Conservation (phyloP, 2,329 filamentous ascomycete species). For the Calonectria pauciramosa region DNA sequence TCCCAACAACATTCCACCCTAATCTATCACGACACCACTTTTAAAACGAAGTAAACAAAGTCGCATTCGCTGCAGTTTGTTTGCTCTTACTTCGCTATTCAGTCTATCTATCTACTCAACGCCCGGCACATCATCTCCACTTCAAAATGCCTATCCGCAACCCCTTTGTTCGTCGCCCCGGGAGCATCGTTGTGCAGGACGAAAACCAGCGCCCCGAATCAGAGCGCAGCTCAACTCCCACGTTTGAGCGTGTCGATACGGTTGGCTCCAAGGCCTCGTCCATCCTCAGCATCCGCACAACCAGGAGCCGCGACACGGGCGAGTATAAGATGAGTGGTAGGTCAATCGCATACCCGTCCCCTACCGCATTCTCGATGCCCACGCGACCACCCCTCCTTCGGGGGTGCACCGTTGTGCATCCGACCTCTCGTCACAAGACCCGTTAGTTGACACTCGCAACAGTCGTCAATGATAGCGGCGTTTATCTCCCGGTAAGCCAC, state of each 20-base stretch:
- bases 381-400: constrained; percentile 29
- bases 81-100: not conserved
- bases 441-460: constrained; percentile 45
- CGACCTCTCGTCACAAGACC: constrained; percentile 40
- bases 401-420: constrained; percentile 34
- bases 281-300: constrained; percentile 72
- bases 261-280: constrained; percentile 74
- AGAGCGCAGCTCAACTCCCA: constrained; percentile 42
- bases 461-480: constrained; percentile 97
- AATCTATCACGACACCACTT: not conserved
- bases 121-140: not conserved
- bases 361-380: constrained; percentile 9
- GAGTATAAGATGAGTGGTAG: constrained; percentile 87
- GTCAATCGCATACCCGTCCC: constrained; percentile 45
- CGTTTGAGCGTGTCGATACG: constrained; percentile 74
- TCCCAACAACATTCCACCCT: not conserved
- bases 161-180: constrained; percentile 75
- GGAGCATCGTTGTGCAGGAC: constrained; percentile 59
- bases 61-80: not conserved
- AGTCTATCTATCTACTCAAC: not conserved
- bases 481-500: constrained; percentile 86
- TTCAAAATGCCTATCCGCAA: constrained; percentile 79
- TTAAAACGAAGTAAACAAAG: not conserved
- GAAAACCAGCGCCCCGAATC: constrained; percentile 66
- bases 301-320: constrained; percentile 72